Evolutionary conservation across 148 eudicot genomes (phyloP).

Genomic region (Camellia granthamiana): DNA sequence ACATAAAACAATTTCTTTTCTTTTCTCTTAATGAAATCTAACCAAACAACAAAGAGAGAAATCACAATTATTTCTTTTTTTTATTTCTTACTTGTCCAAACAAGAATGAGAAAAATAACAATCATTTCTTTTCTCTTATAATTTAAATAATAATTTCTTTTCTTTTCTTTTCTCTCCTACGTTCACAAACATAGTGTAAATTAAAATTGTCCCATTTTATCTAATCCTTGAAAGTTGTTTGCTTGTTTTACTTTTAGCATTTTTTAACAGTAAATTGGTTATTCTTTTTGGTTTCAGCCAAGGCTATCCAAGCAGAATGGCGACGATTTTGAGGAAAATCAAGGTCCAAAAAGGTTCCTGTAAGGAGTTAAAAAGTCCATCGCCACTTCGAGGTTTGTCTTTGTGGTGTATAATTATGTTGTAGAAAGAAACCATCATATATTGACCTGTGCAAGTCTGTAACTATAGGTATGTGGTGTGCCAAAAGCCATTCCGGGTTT

Average conservation of each 20-base stretch:
- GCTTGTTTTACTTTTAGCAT: not conserved
- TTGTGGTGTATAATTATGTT: not conserved
- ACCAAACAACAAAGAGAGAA: too few relatives aligned
- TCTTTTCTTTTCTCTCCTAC: too few relatives aligned
- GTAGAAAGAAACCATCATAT: not conserved
- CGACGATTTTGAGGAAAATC: constrained; percentile 23
- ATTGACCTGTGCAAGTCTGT: not conserved
- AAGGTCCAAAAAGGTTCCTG: not conserved
- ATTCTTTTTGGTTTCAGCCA: constrained; percentile 31
- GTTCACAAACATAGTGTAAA: too few relatives aligned
- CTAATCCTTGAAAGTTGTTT: not conserved
- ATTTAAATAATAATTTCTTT: too few relatives aligned
- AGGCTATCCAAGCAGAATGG: constrained; percentile 41
- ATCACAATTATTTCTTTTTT: too few relatives aligned
- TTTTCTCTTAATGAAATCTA: too few relatives aligned
- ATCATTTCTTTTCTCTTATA: too few relatives aligned
- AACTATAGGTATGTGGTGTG: constrained; percentile 12
- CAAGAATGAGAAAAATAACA: too few relatives aligned
- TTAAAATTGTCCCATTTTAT: not conserved
- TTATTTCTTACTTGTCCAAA: too few relatives aligned
- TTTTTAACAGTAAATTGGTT: not conserved
- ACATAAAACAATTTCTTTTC: too few relatives aligned
- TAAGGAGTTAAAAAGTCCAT: not conserved
- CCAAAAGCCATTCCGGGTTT: not conserved
- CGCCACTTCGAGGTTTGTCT: not conserved